phyloP scores from a whole-genome alignment of 2,329 filamentous ascomycete genomes.

The Fusarium sp. region DNA sequence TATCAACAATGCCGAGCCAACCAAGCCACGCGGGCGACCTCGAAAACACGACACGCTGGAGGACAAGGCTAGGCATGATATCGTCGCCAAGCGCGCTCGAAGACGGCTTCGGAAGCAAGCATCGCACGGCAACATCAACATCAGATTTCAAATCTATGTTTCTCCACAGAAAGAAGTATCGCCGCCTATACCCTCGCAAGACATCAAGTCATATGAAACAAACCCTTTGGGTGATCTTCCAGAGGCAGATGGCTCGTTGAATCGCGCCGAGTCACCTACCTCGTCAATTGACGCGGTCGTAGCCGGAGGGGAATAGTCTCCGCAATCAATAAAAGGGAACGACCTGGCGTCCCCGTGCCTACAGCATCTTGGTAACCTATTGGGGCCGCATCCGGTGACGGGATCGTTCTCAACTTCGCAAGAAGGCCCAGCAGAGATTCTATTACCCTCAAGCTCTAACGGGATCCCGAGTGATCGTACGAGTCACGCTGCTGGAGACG shows the following conservation, averaged over 20 bases:
- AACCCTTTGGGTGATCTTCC: neutral
- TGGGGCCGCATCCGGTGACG: neutral
- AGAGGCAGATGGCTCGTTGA: neutral
- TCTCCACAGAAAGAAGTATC: slow-evolving; percentile 6
- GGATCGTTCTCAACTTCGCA: neutral
- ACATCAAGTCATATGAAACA: neutral
- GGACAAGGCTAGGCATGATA: slow-evolving; percentile 6
- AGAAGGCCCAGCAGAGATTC: neutral
- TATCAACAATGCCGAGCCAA: neutral
- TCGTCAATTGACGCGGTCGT: neutral
- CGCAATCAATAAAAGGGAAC: neutral
- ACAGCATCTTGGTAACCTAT: neutral
- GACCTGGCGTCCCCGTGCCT: neutral
- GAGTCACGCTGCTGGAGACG: neutral
- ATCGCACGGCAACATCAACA: neutral
- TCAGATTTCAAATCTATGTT: slow-evolving; percentile 2
- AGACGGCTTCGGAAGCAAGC: neutral
- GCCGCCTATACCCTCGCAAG: neutral
- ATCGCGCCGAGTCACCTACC: neutral
- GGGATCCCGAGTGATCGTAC: neutral
- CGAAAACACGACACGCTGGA: slow-evolving; percentile 1
- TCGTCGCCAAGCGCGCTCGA: slow-evolving; percentile 3
- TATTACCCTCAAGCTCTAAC: neutral
- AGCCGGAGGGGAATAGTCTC: neutral
- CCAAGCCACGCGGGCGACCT: neutral